Percentiles rank a stretch among this genome's conserved stretches.
These are phyloP conservation scores for Rhynchosporium secalis DNA, from an alignment of 2,329 filamentous ascomycete genomes.

Conservation along the genomic window DNA sequence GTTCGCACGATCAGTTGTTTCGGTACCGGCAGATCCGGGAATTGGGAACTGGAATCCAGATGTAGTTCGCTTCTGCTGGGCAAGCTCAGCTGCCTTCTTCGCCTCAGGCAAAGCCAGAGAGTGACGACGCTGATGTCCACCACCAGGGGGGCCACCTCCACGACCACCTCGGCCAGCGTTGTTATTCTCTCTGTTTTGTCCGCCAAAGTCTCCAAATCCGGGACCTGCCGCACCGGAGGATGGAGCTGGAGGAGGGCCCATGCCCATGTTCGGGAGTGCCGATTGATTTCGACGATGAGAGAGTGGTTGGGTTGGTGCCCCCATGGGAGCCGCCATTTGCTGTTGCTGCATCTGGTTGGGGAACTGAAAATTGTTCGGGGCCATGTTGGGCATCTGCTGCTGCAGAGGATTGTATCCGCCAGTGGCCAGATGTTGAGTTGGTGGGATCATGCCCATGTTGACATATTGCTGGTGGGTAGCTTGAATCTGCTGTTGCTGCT, in stretches of 20 bases:
- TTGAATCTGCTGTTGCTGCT: slow-evolving; percentile 97
- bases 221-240: slow-evolving; percentile 82
- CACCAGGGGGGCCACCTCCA: slow-evolving; percentile 65
- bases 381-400: slow-evolving; percentile 74
- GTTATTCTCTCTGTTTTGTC: slow-evolving; percentile 60
- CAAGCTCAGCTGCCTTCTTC: slow-evolving; percentile 94
- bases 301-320: slow-evolving; percentile 72
- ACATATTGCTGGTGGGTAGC: slow-evolving; percentile 96
- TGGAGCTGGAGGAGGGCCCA: slow-evolving; percentile 87
- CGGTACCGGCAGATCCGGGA: slow-evolving; percentile 64
- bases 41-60: slow-evolving; percentile 93
- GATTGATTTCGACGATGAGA: slow-evolving; percentile 98
- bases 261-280: slow-evolving; percentile 86
- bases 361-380: slow-evolving; percentile 87
- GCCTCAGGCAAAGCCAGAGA: slow-evolving; percentile 93
- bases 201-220: slow-evolving; percentile 75
- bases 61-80: slow-evolving; percentile 93
- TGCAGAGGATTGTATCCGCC: slow-evolving; percentile 77
- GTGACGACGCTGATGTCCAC: slow-evolving; percentile 89
- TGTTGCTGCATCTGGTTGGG: slow-evolving; percentile 73
- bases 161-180: slow-evolving; percentile 70
- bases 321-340: slow-evolving; percentile 73
- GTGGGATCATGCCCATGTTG: slow-evolving; percentile 92
- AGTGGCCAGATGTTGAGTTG: slow-evolving; percentile 75
- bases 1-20: slow-evolving; percentile 49